Conservation (phyloP, 345 rosid species). For the Nephelium lappaceum region DNA sequence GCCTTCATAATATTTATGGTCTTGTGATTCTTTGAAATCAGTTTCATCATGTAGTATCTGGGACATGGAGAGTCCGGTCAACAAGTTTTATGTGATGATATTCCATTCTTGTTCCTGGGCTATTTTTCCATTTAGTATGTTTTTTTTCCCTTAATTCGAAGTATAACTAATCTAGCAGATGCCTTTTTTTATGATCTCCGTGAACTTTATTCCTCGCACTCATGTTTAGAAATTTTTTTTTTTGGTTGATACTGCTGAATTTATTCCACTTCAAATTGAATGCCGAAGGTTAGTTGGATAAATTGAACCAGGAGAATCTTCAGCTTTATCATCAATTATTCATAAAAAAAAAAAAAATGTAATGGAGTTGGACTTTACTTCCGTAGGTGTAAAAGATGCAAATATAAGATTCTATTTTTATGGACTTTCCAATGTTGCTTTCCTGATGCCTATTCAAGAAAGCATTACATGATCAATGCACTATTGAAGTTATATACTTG, state of each 20-base stretch:
- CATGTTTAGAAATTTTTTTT: background rate
- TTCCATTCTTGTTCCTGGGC: background rate
- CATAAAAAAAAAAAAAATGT: no score
- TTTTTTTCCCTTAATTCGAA: background rate
- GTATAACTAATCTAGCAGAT: background rate
- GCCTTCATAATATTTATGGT: background rate
- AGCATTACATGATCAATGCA: background rate
- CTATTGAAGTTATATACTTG: background rate
- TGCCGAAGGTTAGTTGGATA: background rate
- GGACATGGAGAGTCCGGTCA: background rate
- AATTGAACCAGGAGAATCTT: background rate
- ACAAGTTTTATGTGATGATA: background rate
- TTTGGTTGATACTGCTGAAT: background rate
- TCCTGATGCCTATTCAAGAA: background rate
- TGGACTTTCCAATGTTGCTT: conserved; percentile 1
- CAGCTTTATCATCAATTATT: no score
- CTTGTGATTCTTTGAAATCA: background rate
- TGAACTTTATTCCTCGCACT: background rate
- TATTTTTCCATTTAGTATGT: background rate
- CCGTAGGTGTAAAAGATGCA: background rate
- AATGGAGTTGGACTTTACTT: background rate
- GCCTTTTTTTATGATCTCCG: background rate
- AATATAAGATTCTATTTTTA: background rate
- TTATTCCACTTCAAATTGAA: background rate
- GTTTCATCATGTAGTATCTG: background rate